Evolutionary conservation across 1,284 basidiomycete species (phyloP).

Genomic region (Sphaerobolus stellatus): DNA sequence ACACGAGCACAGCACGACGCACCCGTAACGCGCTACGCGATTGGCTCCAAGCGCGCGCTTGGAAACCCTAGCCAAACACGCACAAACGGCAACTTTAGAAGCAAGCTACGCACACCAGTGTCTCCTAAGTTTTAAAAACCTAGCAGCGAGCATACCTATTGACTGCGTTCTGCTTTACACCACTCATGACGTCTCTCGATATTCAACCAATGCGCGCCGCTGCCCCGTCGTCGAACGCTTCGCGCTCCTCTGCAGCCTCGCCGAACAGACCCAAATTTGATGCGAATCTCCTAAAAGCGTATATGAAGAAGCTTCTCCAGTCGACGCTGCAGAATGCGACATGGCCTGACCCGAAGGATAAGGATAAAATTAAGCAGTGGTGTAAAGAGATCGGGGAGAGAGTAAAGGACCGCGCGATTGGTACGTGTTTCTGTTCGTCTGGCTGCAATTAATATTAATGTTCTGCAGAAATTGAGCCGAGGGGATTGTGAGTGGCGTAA

Average conservation of each 20-base stretch:
- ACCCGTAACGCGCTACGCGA: not conserved
- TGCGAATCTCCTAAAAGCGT: constrained; percentile 64
- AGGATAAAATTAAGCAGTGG: constrained; percentile 67
- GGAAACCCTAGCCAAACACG: constrained; percentile 16
- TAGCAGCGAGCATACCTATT: too few relatives aligned
- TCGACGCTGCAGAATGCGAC: constrained; percentile 58
- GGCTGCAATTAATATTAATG: too few relatives aligned
- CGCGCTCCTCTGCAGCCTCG: constrained; percentile 47
- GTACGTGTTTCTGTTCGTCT: constrained; percentile 28
- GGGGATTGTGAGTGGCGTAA: constrained; percentile 63
- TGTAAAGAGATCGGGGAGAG: constrained; percentile 80
- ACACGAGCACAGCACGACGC: not conserved
- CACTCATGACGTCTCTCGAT: too few relatives aligned
- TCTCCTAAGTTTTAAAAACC: too few relatives aligned
- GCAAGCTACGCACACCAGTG: too few relatives aligned
- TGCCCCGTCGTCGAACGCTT: constrained; percentile 38
- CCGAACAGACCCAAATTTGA: constrained; percentile 59
- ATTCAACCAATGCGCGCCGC: too few relatives aligned
- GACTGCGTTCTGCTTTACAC: too few relatives aligned
- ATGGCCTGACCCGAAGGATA: constrained; percentile 69
- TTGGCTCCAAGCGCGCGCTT: constrained; percentile 4
- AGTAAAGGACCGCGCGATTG: constrained; percentile 76
- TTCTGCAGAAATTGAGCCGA: constrained; percentile 71
- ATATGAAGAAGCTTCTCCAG: constrained; percentile 75
- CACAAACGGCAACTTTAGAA: constrained; percentile 10